phyloP scores from a whole-genome alignment of 257 asterid species.

The Nemophila menziesii region DNA sequence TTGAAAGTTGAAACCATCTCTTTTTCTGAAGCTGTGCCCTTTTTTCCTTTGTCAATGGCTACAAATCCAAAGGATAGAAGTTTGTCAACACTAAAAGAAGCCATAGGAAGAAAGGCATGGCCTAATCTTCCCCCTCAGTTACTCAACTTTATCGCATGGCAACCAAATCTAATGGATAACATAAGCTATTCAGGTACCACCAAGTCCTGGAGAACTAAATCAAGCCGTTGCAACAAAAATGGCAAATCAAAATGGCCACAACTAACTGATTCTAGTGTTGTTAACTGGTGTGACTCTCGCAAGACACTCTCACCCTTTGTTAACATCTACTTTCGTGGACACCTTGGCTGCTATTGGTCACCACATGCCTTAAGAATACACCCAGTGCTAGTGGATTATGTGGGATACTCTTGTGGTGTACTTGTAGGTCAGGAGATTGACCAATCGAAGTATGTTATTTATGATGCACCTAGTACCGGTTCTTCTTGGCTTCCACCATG shows the following conservation, averaged over 20 bases:
- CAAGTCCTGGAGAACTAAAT: slow-evolving; percentile 23
- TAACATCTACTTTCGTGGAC: not conserved
- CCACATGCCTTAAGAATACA: not conserved
- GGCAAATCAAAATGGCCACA: slow-evolving; percentile 12
- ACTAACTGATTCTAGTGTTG: slow-evolving; percentile 7
- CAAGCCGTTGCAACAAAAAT: slow-evolving; percentile 10
- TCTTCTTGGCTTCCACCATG: not conserved
- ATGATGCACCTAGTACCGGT: not conserved
- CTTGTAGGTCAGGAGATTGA: not conserved
- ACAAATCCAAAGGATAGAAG: slow-evolving; percentile 9
- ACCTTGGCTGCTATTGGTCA: not conserved
- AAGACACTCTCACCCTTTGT: not conserved
- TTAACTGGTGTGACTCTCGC: not conserved
- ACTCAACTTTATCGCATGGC: slow-evolving; percentile 7
- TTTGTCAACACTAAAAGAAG: not conserved
- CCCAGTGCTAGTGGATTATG: slow-evolving; percentile 2
- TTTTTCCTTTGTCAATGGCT: slow-evolving; percentile 6
- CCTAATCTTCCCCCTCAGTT: slow-evolving; percentile 29
- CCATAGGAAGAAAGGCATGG: slow-evolving; percentile 20
- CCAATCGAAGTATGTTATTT: not conserved
- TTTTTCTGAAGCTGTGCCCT: not conserved
- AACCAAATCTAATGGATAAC: slow-evolving; percentile 14
- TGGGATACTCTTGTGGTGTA: slow-evolving; percentile 6
- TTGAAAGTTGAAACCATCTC: not conserved
- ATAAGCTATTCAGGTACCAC: slow-evolving; percentile 16